Evolutionary conservation across 2,329 filamentous ascomycete genomes (phyloP).

Genomic region (Curvularia lunata): DNA sequence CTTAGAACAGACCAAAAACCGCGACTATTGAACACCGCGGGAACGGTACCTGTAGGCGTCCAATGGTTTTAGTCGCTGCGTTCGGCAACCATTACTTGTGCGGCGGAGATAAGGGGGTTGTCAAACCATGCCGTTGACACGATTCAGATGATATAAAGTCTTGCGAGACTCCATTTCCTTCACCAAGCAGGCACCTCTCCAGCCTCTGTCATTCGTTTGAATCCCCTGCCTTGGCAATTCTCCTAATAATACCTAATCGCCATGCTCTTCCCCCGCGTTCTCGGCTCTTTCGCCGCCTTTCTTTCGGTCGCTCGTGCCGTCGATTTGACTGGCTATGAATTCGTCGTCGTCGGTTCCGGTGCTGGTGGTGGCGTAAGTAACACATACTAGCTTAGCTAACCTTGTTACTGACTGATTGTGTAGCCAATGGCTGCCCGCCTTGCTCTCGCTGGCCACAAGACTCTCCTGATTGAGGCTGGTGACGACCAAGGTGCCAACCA

Average conservation of each 20-base stretch:
- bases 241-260: constrained; percentile 14
- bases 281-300: constrained; percentile 29
- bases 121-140: neutral
- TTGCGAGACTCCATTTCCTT: neutral
- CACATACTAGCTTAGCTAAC: neutral
- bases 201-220: constrained; percentile 25
- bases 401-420: neutral
- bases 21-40: constrained; percentile 14
- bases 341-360: constrained; percentile 65
- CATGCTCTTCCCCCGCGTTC: constrained; percentile 34
- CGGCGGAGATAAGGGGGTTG: constrained; percentile 9
- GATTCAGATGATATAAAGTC: constrained; percentile 15
- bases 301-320: constrained; percentile 34
- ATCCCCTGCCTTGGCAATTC: neutral
- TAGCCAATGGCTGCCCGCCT: constrained; percentile 58
- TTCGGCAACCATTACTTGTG: constrained; percentile 1
- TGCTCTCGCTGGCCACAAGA: constrained; percentile 65
- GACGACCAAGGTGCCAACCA: constrained; percentile 61
- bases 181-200: constrained; percentile 19
- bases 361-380: constrained; percentile 35
- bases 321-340: constrained; percentile 60
- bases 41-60: constrained; percentile 1
- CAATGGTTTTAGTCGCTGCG: constrained; percentile 9
- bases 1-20: constrained; percentile 20
- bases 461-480: constrained; percentile 67